phyloP scores from a whole-genome alignment of 1,139 yeast genomes.

The Suhomyces coccinellae region DNA sequence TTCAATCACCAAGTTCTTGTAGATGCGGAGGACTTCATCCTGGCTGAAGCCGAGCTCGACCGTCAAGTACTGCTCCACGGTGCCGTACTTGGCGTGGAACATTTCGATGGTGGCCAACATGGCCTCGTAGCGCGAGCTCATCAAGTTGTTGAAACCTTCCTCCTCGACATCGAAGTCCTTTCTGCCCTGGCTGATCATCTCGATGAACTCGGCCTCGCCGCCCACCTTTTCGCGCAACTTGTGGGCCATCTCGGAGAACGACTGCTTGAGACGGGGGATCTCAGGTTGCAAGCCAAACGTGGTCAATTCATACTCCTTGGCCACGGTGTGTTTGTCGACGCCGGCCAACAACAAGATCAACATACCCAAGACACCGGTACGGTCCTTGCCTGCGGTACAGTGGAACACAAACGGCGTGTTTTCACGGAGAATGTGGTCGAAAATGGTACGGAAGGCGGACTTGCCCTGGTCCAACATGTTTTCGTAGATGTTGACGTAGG shows the following conservation, averaged over 20 bases:
- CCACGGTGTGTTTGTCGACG: conserved; percentile 63
- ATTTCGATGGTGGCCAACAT: conserved; percentile 64
- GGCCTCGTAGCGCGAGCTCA: conserved; percentile 69
- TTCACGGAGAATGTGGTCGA: conserved; percentile 56
- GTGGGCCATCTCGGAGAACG: conserved; percentile 32
- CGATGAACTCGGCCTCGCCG: conserved; percentile 27
- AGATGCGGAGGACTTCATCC: conserved; percentile 52
- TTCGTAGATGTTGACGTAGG: conserved; percentile 64
- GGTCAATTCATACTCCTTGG: conserved; percentile 75
- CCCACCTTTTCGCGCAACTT: conserved; percentile 31
- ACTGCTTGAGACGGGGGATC: conserved; percentile 36
- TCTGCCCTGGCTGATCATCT: conserved; percentile 35
- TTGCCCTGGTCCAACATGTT: conserved; percentile 55
- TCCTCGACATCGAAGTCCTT: conserved; percentile 41
- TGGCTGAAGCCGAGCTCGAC: conserved; percentile 47
- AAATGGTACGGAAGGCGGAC: conserved; percentile 46
- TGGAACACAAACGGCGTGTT: conserved; percentile 60
- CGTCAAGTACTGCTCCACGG: conserved; percentile 52
- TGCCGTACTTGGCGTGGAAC: conserved; percentile 54
- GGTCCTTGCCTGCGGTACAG: conserved; percentile 86
- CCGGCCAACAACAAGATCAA: conserved; percentile 62
- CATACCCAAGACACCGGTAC: conserved; percentile 78
- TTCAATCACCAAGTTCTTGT: conserved; percentile 41
- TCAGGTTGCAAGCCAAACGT: conserved; percentile 62
- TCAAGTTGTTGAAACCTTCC: conserved; percentile 56